Evolutionary conservation across 2,329 filamentous ascomycete species (phyloP), one percentile per base, ranked within the genome.

Genomic region (Epichloe coenophiala): DNA sequence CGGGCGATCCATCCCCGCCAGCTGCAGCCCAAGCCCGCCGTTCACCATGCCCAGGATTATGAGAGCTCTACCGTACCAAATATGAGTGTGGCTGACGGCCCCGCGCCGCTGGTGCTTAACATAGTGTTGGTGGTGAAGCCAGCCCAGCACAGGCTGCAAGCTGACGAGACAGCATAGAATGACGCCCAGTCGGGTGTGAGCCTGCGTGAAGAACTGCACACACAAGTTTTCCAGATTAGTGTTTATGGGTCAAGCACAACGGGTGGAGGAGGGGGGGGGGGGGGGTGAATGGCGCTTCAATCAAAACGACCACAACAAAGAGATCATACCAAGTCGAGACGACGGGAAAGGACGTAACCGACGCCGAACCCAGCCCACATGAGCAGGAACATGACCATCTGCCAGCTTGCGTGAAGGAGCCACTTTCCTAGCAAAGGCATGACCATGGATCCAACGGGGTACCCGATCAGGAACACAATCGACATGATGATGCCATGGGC

Each of bases 401-500:
- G 81, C 64, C 76, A 73, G 8, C 63, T 64, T 6, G 71, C 77
- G 58, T 85, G 81, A n/a, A 79, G 56, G 48, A 73, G 60, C 75
- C 75, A 82, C 45, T 70, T 76, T 43, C 76, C 73, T 6, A 81
- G 54, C 3, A 83, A 54, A 3, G 80, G 77, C 74, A 84, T 82
- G 40, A 81, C 60, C 3, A 79, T 65, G 8, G 80, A 71, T 5
- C 80, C 81, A 3, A 82, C 56, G 1, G 81, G 81, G 55, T 81
- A 83, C 21, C 81, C 64, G 12, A 77, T 58, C 3, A 77, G 71
- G 55, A 83, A 80, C 17, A 76, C 74, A 44, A 83, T 59, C 27
- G 73, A 72, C 78, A 84, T 80, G 58, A 84, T 65, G 56, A 80
- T 69, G 46, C 79, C 81, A 54, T 83, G 80, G 0, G 73, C 63